phyloP scores from a whole-genome alignment of 768 basidiomycete genomes.

The Collybiopsis confluens region DNA sequence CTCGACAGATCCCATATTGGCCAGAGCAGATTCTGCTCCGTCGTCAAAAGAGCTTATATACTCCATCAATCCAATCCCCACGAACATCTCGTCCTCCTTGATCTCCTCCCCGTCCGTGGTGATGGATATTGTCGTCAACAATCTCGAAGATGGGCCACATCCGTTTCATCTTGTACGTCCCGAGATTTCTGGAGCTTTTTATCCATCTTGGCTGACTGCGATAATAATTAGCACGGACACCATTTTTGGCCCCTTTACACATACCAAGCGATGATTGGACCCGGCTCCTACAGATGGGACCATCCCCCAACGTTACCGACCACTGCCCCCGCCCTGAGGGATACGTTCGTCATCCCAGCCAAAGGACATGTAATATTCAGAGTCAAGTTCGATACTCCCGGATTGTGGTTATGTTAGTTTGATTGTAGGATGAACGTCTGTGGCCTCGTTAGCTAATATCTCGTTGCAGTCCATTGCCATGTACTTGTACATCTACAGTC shows the following conservation, averaged over 20 bases:
- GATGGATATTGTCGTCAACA: slow-evolving; percentile 8
- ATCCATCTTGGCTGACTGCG: too few species aligned
- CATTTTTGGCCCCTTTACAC: slow-evolving; percentile 12
- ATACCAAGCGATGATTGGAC: slow-evolving; percentile 2
- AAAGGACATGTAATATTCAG: slow-evolving; percentile 9
- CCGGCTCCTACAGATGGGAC: slow-evolving; percentile 6
- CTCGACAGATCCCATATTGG: background rate
- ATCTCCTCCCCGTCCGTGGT: background rate
- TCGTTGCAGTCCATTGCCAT: slow-evolving; percentile 7
- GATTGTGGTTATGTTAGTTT: slow-evolving; percentile 8
- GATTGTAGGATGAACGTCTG: background rate
- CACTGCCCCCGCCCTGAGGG: slow-evolving; percentile 8
- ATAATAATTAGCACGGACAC: slow-evolving; percentile 3
- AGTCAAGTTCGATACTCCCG: slow-evolving; percentile 8
- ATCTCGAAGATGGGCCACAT: slow-evolving; percentile 8
- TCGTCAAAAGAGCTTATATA: slow-evolving; percentile 4
- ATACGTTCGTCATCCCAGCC: slow-evolving; percentile 8
- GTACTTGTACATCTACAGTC: slow-evolving; percentile 5
- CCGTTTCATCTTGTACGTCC: slow-evolving; percentile 6
- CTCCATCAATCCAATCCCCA: background rate
- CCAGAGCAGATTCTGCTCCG: background rate
- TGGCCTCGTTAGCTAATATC: background rate
- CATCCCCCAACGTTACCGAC: slow-evolving; percentile 1
- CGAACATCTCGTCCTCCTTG: background rate
- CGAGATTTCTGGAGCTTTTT: too few species aligned